Base-by-base conservation (phyloP, 257 asterid species). In the Solanum peruvianum region DNA sequence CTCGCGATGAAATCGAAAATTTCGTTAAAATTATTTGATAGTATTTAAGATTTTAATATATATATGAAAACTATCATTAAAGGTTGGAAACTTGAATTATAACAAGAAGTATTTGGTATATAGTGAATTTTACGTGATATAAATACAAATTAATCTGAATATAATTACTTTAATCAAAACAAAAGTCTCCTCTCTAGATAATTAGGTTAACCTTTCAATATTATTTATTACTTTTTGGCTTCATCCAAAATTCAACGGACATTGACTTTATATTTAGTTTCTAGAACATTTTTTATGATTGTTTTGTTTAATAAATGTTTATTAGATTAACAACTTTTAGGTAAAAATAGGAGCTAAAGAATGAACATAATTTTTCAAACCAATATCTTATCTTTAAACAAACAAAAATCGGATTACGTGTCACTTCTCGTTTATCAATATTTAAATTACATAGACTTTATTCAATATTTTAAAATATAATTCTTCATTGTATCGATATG, bases 81-180 rank as follows among this genome's bases (percentile, higher is more conserved):
- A 3, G 0, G 0, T 67, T 0, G 3, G 7, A 1, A 7, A 9
- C 7, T 69, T 9, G 6, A 29, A 1, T 29, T 3, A 5, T 12
- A 1, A 27, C 25, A 25, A 6, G 1, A 6, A 27, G 3, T 2
- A 0, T 67, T 67, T 3, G 7, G 5, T 37, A 37, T 35, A 35
- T 37, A 37, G 1, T 6, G 0, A 37, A 37, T 37, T 6, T 37
- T 37, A 37, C 7, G 58, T 0, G 1, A 29, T 11, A 0, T 0
- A 10, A 29, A 29, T 27, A 3, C 1, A 7, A 7, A 69, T 69
- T 29, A 69, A 16, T 69, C 41, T 2, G 2, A 14, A 60, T 0
- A 67, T n/a, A 25, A 33, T 77, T 25, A 42, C 29, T 9, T n/a
- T 4, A n/a, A n/a, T 52, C 45, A 20, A 72, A 71, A 47, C 49